phyloP scores from a whole-genome alignment of 1,284 basidiomycete species.

The Microbotryum silenes-acaulis region DNA sequence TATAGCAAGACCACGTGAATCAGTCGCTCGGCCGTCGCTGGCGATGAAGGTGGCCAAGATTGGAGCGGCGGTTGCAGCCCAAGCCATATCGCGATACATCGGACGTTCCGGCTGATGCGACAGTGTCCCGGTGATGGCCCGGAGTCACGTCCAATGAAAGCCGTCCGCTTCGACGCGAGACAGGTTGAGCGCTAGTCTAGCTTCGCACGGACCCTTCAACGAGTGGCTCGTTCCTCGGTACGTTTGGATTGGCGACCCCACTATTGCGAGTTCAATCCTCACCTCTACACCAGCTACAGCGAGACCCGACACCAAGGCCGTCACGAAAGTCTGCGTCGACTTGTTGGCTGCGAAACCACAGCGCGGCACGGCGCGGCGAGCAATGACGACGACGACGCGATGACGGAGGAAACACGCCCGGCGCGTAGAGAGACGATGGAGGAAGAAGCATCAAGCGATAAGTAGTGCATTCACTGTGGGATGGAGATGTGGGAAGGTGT shows the following conservation, averaged over 20 bases:
- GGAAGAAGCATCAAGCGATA: no score
- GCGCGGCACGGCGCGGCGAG: no score
- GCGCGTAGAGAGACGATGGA: no score
- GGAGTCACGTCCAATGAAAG: no score
- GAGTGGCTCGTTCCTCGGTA: neutral
- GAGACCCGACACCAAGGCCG: constrained; percentile 29
- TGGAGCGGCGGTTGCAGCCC: constrained; percentile 15
- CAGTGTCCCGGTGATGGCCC: no score
- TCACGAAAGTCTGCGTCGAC: constrained; percentile 32
- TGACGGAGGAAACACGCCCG: no score
- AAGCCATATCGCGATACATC: no score
- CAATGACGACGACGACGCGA: no score
- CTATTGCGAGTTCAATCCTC: neutral
- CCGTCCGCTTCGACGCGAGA: constrained; percentile 15
- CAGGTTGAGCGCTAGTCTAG: neutral
- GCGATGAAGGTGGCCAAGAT: neutral
- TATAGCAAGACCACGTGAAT: neutral
- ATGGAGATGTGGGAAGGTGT: no score
- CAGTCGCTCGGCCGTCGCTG: neutral
- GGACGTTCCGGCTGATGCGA: no score
- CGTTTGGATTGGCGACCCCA: neutral
- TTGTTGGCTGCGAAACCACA: neutral
- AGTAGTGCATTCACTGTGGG: no score
- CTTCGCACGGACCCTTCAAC: neutral
- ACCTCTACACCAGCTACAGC: constrained; percentile 15